A percentile compares a stretch with the other conserved stretches of the same genome.
phyloP scores from a whole-genome alignment of 257 asterid species.

The Rauvolfia tetraphylla region DNA sequence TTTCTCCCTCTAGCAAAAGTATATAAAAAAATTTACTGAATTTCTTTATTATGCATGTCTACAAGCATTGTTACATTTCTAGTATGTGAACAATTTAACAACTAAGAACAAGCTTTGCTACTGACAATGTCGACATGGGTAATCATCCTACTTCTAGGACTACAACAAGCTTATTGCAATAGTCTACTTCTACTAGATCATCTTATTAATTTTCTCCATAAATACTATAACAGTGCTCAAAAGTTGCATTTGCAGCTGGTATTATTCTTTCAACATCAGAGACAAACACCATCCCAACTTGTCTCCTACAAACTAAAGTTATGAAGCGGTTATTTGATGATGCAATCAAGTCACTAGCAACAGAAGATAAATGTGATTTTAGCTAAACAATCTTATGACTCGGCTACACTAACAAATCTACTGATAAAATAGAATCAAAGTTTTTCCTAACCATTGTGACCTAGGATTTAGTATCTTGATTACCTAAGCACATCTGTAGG shows the following conservation, averaged over 20 bases:
- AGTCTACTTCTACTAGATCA: not conserved
- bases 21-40: not conserved
- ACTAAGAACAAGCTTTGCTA: not conserved
- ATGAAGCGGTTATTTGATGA: not conserved
- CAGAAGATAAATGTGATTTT: not conserved
- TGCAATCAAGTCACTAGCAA: not conserved
- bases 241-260: not conserved
- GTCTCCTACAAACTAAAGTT: not conserved
- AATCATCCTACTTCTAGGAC: not conserved
- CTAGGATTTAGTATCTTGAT: not conserved
- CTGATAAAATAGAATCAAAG: not conserved
- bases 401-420: not conserved
- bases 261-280: not conserved
- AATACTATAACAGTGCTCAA: not conserved
- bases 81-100: not conserved
- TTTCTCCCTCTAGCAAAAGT: not conserved
- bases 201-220: not conserved
- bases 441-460: too few relatives aligned
- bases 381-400: not conserved
- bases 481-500: not conserved
- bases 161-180: not conserved
- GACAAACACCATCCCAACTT: not conserved
- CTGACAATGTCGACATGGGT: not conserved
- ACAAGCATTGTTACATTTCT: not conserved
- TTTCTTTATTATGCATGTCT: not conserved